A percentile compares a stretch with the other conserved stretches of the same genome.
Evolutionary conservation across 208 protist genomes (phyloP).

Genomic region (Trypanosoma conorhini): DNA sequence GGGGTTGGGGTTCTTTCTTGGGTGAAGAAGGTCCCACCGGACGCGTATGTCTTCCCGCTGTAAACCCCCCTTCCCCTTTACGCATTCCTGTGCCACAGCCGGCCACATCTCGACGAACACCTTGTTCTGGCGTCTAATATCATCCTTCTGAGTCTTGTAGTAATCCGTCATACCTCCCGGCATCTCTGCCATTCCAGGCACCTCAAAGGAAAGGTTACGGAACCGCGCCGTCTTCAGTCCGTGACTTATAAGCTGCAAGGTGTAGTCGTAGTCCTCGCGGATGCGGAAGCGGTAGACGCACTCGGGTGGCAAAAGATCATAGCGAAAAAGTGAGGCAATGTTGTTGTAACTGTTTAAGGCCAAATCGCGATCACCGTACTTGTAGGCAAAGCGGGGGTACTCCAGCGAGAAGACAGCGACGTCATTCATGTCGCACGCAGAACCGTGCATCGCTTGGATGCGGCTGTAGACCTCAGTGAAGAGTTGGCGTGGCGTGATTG

Average conservation of each 20-base stretch:
- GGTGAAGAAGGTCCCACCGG: conserved; percentile 70
- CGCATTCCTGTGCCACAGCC: conserved; percentile 64
- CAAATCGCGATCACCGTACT: conserved; percentile 40
- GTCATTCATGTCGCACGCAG: conserved; percentile 21
- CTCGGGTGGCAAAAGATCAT: conserved; percentile 49
- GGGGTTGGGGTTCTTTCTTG: conserved; percentile 48
- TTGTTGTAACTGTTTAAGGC: conserved; percentile 89
- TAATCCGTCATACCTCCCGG: conserved; percentile 89
- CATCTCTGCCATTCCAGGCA: conserved; percentile 81
- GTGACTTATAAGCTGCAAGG: conserved; percentile 78
- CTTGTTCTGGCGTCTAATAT: conserved; percentile 70
- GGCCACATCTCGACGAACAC: conserved; percentile 74
- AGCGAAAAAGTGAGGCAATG: conserved; percentile 84
- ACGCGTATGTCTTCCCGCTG: conserved; percentile 78
- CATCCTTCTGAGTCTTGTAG: conserved; percentile 71
- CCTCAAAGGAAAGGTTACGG: conserved; percentile 77
- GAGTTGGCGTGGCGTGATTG: conserved; percentile 56
- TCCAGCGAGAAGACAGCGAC: conserved; percentile 80
- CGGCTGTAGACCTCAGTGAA: conserved; percentile 53
- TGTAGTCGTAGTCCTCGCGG: conserved; percentile 92
- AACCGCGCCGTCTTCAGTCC: conserved; percentile 80
- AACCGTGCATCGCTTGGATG: conserved; percentile 21
- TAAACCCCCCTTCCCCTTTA: conserved; percentile 69
- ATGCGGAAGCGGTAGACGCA: conserved; percentile 76
- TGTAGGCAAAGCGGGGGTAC: conserved; percentile 74